These are phyloP conservation scores for Globisporangium parvum DNA, from an alignment of 352 stramenopile genomes.

Conservation along the genomic window DNA sequence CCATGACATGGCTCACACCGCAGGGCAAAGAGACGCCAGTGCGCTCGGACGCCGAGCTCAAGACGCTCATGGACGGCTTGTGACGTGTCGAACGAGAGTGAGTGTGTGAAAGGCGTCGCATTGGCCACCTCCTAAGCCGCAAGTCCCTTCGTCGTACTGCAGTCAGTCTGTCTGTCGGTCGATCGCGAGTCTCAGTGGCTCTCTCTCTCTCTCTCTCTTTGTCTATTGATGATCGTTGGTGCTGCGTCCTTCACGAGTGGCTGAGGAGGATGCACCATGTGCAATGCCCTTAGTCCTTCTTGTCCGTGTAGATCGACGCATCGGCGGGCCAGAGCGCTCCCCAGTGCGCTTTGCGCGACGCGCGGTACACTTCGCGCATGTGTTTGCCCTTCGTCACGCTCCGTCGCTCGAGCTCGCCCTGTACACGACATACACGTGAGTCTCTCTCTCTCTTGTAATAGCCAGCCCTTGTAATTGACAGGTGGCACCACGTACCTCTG, in stretches of 20 bases:
- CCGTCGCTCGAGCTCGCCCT: constrained; percentile 74
- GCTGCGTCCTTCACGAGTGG: background rate
- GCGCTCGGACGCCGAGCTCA: constrained; percentile 57
- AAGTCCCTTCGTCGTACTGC: background rate
- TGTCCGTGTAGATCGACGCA: constrained; percentile 47
- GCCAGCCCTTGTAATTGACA: background rate
- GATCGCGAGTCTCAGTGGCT: background rate
- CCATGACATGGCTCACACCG: constrained; percentile 46
- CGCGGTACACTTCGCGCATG: constrained; percentile 75
- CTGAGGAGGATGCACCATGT: background rate
- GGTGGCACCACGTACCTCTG: constrained; percentile 36
- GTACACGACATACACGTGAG: constrained; percentile 3
- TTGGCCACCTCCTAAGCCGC: background rate
- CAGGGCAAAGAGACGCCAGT: constrained; percentile 49
- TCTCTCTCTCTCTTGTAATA: background rate
- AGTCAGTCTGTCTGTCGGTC: too few relatives aligned
- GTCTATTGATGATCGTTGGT: background rate
- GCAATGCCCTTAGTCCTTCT: constrained; percentile 19
- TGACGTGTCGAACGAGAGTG: background rate
- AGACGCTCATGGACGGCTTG: constrained; percentile 38
- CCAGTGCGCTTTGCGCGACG: constrained; percentile 79
- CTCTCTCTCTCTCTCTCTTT: background rate
- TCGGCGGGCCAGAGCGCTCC: constrained; percentile 68
- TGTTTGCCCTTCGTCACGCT: constrained; percentile 70
- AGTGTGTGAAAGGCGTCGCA: too few relatives aligned